Percentiles rank a stretch among this genome's conserved stretches.
Conservation (phyloP, 2,329 filamentous ascomycete species). For the Oidium heveae region DNA sequence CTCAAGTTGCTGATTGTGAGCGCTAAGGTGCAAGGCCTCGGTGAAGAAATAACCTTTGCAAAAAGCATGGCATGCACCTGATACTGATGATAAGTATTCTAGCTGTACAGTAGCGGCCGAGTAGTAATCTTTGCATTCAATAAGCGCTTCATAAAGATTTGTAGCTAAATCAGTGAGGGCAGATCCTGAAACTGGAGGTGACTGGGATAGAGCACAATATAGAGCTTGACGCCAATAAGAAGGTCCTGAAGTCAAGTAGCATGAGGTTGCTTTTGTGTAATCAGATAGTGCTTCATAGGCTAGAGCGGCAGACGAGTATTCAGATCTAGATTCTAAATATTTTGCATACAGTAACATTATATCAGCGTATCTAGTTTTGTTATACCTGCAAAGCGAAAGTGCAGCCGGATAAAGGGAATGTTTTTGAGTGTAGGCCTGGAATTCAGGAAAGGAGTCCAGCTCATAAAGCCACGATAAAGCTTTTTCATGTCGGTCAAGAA, state of each 20-base stretch:
- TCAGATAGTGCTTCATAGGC: conserved; percentile 70
- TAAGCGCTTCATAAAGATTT: conserved; percentile 50
- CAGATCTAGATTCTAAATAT: conserved; percentile 47
- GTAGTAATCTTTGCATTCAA: conserved; percentile 63
- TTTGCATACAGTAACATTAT: conserved; percentile 61
- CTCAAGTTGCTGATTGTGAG: conserved; percentile 28
- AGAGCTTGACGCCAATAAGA: conserved; percentile 76
- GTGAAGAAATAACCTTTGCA: conserved; percentile 75
- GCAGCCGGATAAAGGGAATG: conserved; percentile 58
- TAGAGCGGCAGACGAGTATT: conserved; percentile 66
- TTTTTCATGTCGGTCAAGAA: conserved; percentile 52
- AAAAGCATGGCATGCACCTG: conserved; percentile 45
- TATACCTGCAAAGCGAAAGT: conserved; percentile 64
- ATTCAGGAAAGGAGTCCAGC: conserved; percentile 50
- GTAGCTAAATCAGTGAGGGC: conserved; percentile 44
- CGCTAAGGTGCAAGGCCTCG: conserved; percentile 61
- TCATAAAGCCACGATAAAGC: conserved; percentile 54
- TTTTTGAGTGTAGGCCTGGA: conserved; percentile 52
- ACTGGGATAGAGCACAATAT: conserved; percentile 44
- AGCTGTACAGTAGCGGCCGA: conserved; percentile 57
- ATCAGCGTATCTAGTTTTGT: conserved; percentile 34
- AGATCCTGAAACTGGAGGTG: conserved; percentile 29
- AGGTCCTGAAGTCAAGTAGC: conserved; percentile 57
- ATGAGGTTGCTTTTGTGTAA: conserved; percentile 48
- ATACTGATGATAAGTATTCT: conserved; percentile 54